phyloP scores from a whole-genome alignment of 305 asterid genomes.

The Stenogyne calaminthoides region DNA sequence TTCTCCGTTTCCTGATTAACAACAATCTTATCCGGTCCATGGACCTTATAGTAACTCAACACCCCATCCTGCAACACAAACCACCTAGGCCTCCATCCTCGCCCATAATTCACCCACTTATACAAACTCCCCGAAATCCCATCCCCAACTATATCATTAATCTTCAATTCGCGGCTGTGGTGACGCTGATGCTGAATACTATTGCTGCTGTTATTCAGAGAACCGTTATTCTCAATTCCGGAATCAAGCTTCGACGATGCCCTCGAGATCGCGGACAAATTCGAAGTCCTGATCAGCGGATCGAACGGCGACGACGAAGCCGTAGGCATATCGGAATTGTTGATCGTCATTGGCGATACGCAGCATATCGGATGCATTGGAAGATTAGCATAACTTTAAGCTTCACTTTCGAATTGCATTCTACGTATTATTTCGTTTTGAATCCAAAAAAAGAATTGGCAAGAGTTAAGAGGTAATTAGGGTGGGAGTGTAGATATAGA shows the following conservation, averaged over 20 bases:
- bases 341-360: conserved; percentile 51
- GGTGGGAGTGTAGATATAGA: conserved; percentile 25
- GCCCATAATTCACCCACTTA: conserved; percentile 98
- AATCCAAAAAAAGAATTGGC: background rate
- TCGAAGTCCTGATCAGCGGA: conserved; percentile 27
- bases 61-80: conserved; percentile 96
- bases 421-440: background rate
- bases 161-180: conserved; percentile 59
- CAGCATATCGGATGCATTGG: conserved; percentile 77
- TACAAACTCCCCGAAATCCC: conserved; percentile 81
- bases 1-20: conserved; percentile 67
- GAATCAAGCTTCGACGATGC: conserved; percentile 40
- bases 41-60: conserved; percentile 92
- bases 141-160: conserved; percentile 84
- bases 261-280: conserved; percentile 38
- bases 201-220: conserved; percentile 9
- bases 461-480: conserved; percentile 18
- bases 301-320: conserved; percentile 44
- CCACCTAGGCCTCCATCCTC: conserved; percentile 98
- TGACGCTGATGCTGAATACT: conserved; percentile 33
- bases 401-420: conserved; percentile 4
- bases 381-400: conserved; percentile 30
- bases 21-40: conserved; percentile 84
- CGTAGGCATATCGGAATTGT: conserved; percentile 48
- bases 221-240: conserved; percentile 28